These are phyloP conservation scores for Thraustochytrium sp. DNA, from an alignment of 352 stramenopile genomes.

Conservation along the genomic window DNA sequence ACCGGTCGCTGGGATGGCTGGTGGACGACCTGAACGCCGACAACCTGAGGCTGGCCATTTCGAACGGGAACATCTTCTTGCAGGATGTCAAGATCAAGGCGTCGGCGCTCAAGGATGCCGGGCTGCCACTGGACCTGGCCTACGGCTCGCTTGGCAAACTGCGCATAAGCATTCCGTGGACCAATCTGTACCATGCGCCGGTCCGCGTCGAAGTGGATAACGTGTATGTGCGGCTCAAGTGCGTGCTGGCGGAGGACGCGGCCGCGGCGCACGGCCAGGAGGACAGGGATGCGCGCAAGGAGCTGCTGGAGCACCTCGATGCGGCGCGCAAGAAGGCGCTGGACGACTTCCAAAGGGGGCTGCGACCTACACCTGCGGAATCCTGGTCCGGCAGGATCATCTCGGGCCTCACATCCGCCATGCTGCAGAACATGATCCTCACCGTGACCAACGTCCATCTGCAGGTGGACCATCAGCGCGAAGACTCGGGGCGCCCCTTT, in stretches of 20 bases:
- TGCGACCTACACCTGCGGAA: neutral
- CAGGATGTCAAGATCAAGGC: neutral
- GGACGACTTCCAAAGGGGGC: neutral
- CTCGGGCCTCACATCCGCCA: neutral
- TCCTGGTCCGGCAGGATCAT: neutral
- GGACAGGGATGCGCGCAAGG: neutral
- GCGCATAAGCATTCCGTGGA: conserved; percentile 20
- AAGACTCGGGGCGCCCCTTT: neutral
- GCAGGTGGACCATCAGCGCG: neutral
- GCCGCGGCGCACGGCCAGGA: neutral
- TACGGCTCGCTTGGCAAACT: neutral
- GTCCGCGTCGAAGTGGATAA: conserved; percentile 1
- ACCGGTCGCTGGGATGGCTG: conserved; percentile 27
- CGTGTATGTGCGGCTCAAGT: neutral
- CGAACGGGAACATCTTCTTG: neutral
- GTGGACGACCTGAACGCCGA: conserved; percentile 25
- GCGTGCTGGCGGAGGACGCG: neutral
- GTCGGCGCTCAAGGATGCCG: neutral
- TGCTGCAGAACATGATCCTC: neutral
- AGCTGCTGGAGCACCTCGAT: neutral
- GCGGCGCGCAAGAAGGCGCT: neutral
- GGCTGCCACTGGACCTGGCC: neutral
- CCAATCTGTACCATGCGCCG: neutral
- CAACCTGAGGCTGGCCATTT: neutral
- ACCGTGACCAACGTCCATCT: conserved; percentile 2